phyloP scores from a whole-genome alignment of 2,329 filamentous ascomycete genomes.

The Zasmidium angulare region DNA sequence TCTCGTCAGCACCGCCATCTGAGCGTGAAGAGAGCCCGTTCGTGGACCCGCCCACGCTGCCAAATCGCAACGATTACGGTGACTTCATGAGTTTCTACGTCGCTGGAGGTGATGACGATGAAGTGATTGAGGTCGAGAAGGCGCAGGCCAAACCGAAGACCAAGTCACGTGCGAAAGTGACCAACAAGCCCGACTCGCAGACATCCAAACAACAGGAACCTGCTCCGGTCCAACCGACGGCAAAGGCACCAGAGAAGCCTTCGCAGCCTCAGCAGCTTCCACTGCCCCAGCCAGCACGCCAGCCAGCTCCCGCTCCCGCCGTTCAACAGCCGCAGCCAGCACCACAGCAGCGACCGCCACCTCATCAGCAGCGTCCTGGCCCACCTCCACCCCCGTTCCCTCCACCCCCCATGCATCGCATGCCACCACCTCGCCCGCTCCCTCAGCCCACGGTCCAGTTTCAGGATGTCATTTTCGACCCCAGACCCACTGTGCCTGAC shows the following conservation, averaged over 20 bases:
- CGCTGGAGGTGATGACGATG: conserved; percentile 26
- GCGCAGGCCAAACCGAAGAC: conserved; percentile 10
- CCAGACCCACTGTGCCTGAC: conserved; percentile 16
- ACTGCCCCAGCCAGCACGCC: conserved; percentile 5
- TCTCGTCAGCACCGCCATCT: conserved; percentile 16
- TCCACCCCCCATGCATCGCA: not conserved
- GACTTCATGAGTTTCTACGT: conserved; percentile 36
- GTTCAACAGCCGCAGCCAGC: conserved; percentile 4
- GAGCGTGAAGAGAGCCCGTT: conserved; percentile 21
- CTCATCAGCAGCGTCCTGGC: not conserved
- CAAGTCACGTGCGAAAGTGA: not conserved
- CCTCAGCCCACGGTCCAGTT: conserved; percentile 23
- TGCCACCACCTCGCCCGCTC: conserved; percentile 7
- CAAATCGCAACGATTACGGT: conserved; percentile 28
- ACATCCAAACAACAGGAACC: conserved; percentile 5
- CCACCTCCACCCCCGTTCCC: conserved; percentile 7
- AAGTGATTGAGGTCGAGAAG: conserved; percentile 5
- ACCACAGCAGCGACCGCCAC: conserved; percentile 6
- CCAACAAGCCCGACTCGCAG: conserved; percentile 6
- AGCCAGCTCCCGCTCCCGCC: conserved; percentile 1
- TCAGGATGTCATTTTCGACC: conserved; percentile 18
- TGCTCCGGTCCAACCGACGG: not conserved
- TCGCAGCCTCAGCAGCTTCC: conserved; percentile 2
- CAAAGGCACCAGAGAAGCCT: conserved; percentile 5
- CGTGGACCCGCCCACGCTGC: conserved; percentile 14